These are phyloP conservation scores for Theobroma grandiflorum DNA, from an alignment of 441 rosid genomes.

Conservation along the genomic window DNA sequence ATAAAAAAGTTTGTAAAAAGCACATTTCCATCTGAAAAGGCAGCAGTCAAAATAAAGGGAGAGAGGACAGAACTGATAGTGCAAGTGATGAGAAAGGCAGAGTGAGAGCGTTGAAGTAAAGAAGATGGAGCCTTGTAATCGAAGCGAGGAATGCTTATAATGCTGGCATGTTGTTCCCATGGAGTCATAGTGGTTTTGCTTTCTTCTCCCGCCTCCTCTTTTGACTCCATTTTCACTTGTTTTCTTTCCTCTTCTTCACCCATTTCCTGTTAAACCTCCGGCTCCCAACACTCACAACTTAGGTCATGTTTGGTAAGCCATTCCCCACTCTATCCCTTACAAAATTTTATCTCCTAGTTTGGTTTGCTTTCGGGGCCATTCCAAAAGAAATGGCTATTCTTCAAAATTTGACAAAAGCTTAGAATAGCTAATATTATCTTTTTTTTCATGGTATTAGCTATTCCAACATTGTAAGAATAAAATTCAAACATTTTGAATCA, in stretches of 20 bases:
- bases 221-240: slow-evolving; percentile 16
- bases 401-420: too few species aligned
- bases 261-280: neutral
- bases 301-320: too few species aligned
- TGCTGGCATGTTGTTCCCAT: slow-evolving; percentile 81
- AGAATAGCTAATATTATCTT: too few species aligned
- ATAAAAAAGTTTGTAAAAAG: neutral
- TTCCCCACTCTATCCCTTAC: too few species aligned
- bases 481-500: too few species aligned
- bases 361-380: too few species aligned
- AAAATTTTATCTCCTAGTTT: too few species aligned
- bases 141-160: slow-evolving; percentile 88
- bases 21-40: neutral
- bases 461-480: too few species aligned
- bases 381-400: too few species aligned
- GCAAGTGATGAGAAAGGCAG: slow-evolving; percentile 88
- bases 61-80: slow-evolving; percentile 51
- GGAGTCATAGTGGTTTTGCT: slow-evolving; percentile 50
- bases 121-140: slow-evolving; percentile 88
- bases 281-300: too few species aligned
- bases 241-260: slow-evolving; percentile 5
- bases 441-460: too few species aligned
- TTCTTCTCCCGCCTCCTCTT: slow-evolving; percentile 29
- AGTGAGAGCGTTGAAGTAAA: slow-evolving; percentile 70
- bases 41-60: neutral